These are phyloP conservation scores for Aspergillus japonicus DNA, from an alignment of 2,329 filamentous ascomycete genomes.

Conservation along the genomic window DNA sequence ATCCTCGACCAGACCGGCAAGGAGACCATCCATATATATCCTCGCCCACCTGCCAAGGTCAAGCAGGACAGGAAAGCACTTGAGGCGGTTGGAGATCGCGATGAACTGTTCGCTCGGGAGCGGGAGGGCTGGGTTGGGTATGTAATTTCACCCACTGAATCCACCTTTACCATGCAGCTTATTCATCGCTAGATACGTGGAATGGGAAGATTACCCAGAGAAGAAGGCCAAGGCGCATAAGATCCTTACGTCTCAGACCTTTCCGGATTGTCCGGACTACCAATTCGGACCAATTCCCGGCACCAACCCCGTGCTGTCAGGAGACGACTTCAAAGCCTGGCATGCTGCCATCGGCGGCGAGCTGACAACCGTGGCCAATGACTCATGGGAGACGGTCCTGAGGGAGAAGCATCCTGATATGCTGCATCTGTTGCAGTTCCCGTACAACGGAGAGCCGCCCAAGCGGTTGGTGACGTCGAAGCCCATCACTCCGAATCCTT, in stretches of 20 bases:
- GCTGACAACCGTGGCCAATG: conserved; percentile 52
- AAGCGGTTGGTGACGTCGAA: conserved; percentile 57
- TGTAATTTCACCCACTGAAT: background rate
- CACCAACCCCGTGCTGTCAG: conserved; percentile 59
- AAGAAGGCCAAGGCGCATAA: conserved; percentile 62
- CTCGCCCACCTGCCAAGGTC: background rate
- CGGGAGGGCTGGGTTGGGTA: conserved; percentile 49
- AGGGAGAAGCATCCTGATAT: conserved; percentile 61
- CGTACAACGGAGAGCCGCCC: conserved; percentile 64
- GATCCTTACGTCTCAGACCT: conserved; percentile 56
- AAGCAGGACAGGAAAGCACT: conserved; percentile 39
- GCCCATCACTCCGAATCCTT: conserved; percentile 58
- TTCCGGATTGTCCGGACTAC: conserved; percentile 52
- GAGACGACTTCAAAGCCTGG: conserved; percentile 59
- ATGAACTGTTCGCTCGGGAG: conserved; percentile 45
- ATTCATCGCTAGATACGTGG: conserved; percentile 53
- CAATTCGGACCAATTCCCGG: conserved; percentile 56
- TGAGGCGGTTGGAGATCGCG: conserved; percentile 40
- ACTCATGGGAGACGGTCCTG: conserved; percentile 57
- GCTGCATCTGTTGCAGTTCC: conserved; percentile 62
- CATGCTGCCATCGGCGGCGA: conserved; percentile 54
- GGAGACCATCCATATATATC: conserved; percentile 32
- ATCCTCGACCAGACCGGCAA: conserved; percentile 49
- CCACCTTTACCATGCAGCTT: background rate
- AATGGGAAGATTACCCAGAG: conserved; percentile 69